A percentile compares a stretch with the other conserved stretches of the same genome.
Evolutionary conservation across 352 stramenopile species (phyloP).

Genomic region (Phytophthora constricta): DNA sequence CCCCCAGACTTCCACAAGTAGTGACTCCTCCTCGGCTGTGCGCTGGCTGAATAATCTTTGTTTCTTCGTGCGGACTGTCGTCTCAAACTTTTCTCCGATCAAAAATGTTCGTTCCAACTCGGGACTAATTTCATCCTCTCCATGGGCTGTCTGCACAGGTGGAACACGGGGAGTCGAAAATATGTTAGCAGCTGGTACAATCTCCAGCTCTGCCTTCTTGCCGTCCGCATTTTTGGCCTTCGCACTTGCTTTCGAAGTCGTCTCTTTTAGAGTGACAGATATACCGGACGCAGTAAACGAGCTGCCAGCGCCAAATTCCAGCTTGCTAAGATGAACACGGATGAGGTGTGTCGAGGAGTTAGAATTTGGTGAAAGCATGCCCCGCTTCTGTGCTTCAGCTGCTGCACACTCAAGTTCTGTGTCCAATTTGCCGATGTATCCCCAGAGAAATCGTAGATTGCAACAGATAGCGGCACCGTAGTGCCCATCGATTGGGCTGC

Average conservation of each 20-base stretch:
- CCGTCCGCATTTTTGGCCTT: constrained; percentile 10
- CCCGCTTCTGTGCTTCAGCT: constrained; percentile 19
- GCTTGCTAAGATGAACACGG: constrained; percentile 33
- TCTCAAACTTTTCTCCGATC: constrained; percentile 36
- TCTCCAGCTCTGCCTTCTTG: constrained; percentile 13
- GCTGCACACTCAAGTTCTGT: constrained; percentile 25
- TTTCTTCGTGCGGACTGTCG: constrained; percentile 18
- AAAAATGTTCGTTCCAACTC: constrained; percentile 16
- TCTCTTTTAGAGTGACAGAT: constrained; percentile 44
- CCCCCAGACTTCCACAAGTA: constrained; percentile 63
- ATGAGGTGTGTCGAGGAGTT: constrained; percentile 17
- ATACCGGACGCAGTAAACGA: constrained; percentile 25
- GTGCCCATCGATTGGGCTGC: constrained; percentile 26
- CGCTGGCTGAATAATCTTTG: constrained; percentile 21
- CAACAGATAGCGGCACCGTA: constrained; percentile 29
- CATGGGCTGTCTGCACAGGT: constrained; percentile 4
- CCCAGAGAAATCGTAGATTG: constrained; percentile 43
- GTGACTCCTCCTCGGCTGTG: constrained; percentile 38
- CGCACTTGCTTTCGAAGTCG: constrained; percentile 14
- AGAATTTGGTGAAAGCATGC: constrained; percentile 27
- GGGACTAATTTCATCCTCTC: background rate
- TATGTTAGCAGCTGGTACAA: constrained; percentile 16
- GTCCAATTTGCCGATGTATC: constrained; percentile 37
- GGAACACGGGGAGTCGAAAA: constrained; percentile 36
- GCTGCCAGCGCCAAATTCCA: constrained; percentile 32